Base-by-base conservation (phyloP, 2,329 filamentous ascomycete species). In the Colletotrichum gigasporum region DNA sequence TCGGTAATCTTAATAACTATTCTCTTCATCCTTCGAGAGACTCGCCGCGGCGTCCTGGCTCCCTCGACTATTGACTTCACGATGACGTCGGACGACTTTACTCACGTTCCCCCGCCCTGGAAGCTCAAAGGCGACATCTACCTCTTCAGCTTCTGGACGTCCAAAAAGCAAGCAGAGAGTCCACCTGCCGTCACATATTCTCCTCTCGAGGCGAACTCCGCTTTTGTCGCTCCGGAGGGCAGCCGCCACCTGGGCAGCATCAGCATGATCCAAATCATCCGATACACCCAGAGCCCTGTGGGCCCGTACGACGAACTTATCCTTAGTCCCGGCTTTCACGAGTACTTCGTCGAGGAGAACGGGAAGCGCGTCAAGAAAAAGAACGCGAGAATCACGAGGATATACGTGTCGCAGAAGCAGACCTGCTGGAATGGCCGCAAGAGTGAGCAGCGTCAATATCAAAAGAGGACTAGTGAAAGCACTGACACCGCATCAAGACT, bases 281-380 rank as follows among this genome's bases (percentile, higher is more conserved):
- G 83, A 8, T 87, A 87, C 69, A 75, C 71, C 1, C 78, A 84
- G 18, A 82, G 79, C 4, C 83, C 83, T 0, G 83, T 84, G 3
- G 85, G 85, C 0, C 77, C 83, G 0, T 87, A 87, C 61, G 84
- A 87, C 67, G 84, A 87, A 71, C 70, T 87, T 57, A 72, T 83
- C 24, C 68, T 86, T 28, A 71, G 78, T 2, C 84, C 84, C 0
- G 84, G 84, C 1, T 74, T 70, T 34, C 85, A 81, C 63, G 75
- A 77, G 12, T 82, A 81, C 65, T 73, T 75, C 10, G 73, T 78
- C 20, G 78, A 77, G 20, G 69, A 74, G 22, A 71, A 72, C 8
- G 73, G 71, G 5, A 77, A 70, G 65, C 70, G 71, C 11, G 66
- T 69, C 20, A 77, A 69, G 58, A 76, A 70, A 59, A 75, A 72